These are phyloP conservation scores for Stereum hirsutum DNA, from an alignment of 1,284 basidiomycete species.

Conservation along the genomic window DNA sequence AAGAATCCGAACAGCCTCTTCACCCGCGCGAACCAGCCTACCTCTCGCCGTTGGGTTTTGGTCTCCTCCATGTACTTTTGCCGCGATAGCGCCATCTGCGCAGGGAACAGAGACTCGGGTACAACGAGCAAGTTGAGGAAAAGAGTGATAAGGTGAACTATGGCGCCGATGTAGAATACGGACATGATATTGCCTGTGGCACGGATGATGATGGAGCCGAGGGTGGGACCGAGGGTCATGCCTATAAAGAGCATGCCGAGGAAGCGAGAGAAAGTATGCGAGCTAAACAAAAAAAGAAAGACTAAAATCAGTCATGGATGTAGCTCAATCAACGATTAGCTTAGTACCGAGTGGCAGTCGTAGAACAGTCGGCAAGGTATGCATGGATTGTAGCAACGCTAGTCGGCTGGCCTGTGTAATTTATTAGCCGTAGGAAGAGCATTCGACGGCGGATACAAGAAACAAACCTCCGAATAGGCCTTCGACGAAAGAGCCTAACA, in stretches of 20 bases:
- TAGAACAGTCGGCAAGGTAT: slow-evolving; percentile 53
- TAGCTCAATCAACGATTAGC: neutral
- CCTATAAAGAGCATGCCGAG: slow-evolving; percentile 61
- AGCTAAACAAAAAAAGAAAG: slow-evolving; percentile 21
- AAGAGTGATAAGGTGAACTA: slow-evolving; percentile 41
- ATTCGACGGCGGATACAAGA: neutral
- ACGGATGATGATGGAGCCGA: slow-evolving; percentile 61
- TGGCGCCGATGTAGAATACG: slow-evolving; percentile 61
- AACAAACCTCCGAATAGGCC: slow-evolving; percentile 68
- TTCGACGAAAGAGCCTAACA: slow-evolving; percentile 69
- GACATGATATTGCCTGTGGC: slow-evolving; percentile 48
- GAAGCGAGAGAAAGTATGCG: slow-evolving; percentile 52
- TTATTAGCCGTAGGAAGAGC: slow-evolving; percentile 1
- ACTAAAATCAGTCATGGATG: no score
- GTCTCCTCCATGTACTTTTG: slow-evolving; percentile 23
- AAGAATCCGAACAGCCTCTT: slow-evolving; percentile 47
- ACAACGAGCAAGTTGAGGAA: slow-evolving; percentile 48
- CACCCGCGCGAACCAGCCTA: slow-evolving; percentile 15
- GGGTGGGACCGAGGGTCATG: slow-evolving; percentile 62
- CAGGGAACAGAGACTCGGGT: slow-evolving; percentile 63
- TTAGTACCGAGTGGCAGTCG: slow-evolving; percentile 36
- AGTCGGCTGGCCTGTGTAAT: slow-evolving; percentile 34
- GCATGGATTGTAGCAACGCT: slow-evolving; percentile 48
- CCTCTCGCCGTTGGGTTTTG: slow-evolving; percentile 10
- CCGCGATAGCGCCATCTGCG: slow-evolving; percentile 26